Evolutionary conservation across 1,139 yeast genomes (phyloP), one percentile per base, ranked within the genome.

Genomic region (Geotrichum histeridarum): DNA sequence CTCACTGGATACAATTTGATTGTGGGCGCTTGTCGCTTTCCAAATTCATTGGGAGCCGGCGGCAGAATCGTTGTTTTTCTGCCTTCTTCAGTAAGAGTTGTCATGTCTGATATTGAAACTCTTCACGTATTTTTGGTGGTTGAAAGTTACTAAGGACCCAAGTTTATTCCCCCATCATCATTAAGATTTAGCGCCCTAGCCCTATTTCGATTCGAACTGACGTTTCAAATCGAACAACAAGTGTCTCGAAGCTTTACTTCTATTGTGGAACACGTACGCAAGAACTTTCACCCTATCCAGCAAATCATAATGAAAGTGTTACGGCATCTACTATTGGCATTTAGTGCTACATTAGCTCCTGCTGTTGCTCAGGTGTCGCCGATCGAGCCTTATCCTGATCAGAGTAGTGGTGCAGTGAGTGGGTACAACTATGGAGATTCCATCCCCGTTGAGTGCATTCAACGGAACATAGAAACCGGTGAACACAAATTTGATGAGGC

Each of bases 401-500:
- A 54, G 27, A 31, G 41, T 9, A 27, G 37, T 30, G 32, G 42
- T 6, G 36, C 52, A 4, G 36, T 50, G 1, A 27, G 30, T 14
- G 58, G 58, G 1, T 82, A 75, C 63, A 51, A 60, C 14, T 38
- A 52, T 1, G 81, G 82, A 3, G 80, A 81, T 54, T 68, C 67
- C 1, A 71, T 84, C 18, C 73, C 75, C 42, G 69, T 86, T 54
- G 81, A 79, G 60, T 86, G 93, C 67, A 84, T 82, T 57, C 70
- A 79, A 50, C 73, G 94, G 63, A 79, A 83, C 59, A 85, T 85
- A 55, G 88, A 84, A 61, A 80, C 76, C 59, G 94, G 94, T 54
- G 93, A 86, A 66, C 93, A 86, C 70, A 77, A 78, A 60, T 82
- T 83, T 60, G 89, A 84, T 63, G 75, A 74, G 6, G 73, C 80